Evolutionary conservation across 75 land plant genomes (phyloP), one percentile per base, ranked within the genome.

Genomic region (Chamaecyparis obtusa): DNA sequence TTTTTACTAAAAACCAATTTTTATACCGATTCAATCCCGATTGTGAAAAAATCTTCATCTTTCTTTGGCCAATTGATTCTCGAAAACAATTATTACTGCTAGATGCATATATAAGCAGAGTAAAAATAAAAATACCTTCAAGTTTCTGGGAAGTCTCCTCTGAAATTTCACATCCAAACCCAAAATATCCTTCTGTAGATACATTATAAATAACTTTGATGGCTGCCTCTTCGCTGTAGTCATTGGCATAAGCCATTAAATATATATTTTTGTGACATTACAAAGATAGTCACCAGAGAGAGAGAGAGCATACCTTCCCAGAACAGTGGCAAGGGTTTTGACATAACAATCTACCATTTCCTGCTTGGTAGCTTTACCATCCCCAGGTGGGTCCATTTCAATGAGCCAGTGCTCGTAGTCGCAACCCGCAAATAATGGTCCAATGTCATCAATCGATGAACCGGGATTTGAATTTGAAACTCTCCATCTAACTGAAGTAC

Each of bases 91-190:
- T 13, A 0, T 51, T 51, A 11, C 14, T 51, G 54, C 15, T 51
- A 11, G 0, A 2, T 51, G 54, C 10, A 11, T 32, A 72, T 33
- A 3, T 9, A 11, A 30, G 76, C 36, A 32, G 15, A 7, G 36
- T 36, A 13, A 76, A 79, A 79, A 43, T 39, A 39, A 79, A 86
- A 87, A 86, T n/a, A 94, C 95, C 94, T 91, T 94, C 94, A 41
- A 94, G 91, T 89, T 94, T 94, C 80, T 94, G 91, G 1, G 94
- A 90, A 17, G 92, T 94, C 88, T 94, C 95, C 90, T 94, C 95
- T 56, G 92, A 92, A 86, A 94, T 87, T 89, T 94, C 92, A 86
- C 94, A 94, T 17, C 95, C 95, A 72, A 94, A 94, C 35, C 95
- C 95, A 86, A 91, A 91, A 87, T 94, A 94, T 69, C 95, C 87